Percentiles rank a stretch among this genome's conserved stretches.
Evolutionary conservation across 1,139 yeast species (phyloP).

Genomic region (Debaryomyces psychrophilus): DNA sequence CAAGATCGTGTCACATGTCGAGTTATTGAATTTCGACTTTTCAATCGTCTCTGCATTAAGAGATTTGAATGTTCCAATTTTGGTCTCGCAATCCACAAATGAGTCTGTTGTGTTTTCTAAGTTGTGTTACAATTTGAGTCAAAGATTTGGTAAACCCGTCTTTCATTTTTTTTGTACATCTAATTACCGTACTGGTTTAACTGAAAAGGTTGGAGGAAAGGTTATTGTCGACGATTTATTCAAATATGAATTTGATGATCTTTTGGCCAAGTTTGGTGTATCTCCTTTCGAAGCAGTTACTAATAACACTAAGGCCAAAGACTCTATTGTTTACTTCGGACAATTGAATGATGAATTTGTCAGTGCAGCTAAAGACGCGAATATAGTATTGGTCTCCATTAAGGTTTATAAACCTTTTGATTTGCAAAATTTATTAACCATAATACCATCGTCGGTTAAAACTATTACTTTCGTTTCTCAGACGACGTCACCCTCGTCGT

Average conservation of each 20-base stretch:
- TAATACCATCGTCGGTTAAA: constrained; percentile 58
- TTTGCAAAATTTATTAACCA: constrained; percentile 49
- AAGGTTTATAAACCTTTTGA: constrained; percentile 76
- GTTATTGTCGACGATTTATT: constrained; percentile 21
- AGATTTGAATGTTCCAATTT: constrained; percentile 64
- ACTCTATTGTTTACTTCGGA: constrained; percentile 66
- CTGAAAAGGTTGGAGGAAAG: constrained; percentile 19
- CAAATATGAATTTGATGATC: constrained; percentile 28
- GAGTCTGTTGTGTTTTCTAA: constrained; percentile 58
- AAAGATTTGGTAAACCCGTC: constrained; percentile 54
- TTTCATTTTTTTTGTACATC: constrained; percentile 64
- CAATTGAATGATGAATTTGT: constrained; percentile 50
- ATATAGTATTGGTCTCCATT: constrained; percentile 57
- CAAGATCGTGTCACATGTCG: constrained; percentile 64
- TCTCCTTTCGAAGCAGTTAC: constrained; percentile 36
- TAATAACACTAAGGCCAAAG: constrained; percentile 39
- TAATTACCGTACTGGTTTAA: constrained; percentile 19
- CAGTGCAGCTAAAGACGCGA: constrained; percentile 42
- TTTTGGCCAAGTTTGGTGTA: constrained; percentile 30
- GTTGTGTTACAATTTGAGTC: constrained; percentile 61
- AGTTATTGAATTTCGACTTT: constrained; percentile 59
- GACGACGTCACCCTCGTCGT: constrained; percentile 46
- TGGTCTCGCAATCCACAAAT: constrained; percentile 62
- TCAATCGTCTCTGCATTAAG: constrained; percentile 69
- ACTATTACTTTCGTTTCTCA: constrained; percentile 70